Evolutionary conservation across 345 rosid genomes (phyloP).

Genomic region (Euclidium syriacum): DNA sequence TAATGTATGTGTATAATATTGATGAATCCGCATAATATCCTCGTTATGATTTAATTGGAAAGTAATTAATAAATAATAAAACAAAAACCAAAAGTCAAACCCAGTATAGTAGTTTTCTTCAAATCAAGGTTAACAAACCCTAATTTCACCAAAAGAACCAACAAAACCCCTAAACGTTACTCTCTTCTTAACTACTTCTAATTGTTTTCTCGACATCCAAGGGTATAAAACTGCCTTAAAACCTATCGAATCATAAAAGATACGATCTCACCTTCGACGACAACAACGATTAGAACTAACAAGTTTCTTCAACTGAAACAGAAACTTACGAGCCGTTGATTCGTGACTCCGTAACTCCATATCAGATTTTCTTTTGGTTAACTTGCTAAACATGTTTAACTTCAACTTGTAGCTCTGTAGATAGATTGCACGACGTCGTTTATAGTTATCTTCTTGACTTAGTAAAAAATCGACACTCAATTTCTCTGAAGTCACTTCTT

Average conservation of each 20-base stretch:
- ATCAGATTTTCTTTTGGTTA: neutral
- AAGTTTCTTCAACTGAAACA: slow-evolving; percentile 16
- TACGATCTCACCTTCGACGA: neutral
- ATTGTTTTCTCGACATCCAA: too few species aligned
- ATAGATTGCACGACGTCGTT: neutral
- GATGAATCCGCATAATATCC: too few species aligned
- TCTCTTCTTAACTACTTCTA: too few species aligned
- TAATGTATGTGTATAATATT: too few species aligned
- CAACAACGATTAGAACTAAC: neutral
- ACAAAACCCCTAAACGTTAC: neutral
- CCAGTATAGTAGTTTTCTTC: neutral
- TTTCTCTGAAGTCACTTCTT: slow-evolving; percentile 6
- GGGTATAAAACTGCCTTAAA: too few species aligned
- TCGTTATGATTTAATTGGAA: too few species aligned
- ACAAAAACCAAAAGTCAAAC: neutral
- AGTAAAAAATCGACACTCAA: neutral
- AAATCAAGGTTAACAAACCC: neutral
- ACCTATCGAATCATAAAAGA: neutral
- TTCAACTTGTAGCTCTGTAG: slow-evolving; percentile 15
- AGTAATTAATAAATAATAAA: too few species aligned
- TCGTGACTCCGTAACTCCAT: neutral
- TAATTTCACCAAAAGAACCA: neutral
- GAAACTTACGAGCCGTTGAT: neutral
- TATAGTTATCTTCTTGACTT: neutral
- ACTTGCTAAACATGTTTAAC: too few species aligned